phyloP scores from a whole-genome alignment of 805 yeast genomes.

The Cyberlindnera maclurae region DNA sequence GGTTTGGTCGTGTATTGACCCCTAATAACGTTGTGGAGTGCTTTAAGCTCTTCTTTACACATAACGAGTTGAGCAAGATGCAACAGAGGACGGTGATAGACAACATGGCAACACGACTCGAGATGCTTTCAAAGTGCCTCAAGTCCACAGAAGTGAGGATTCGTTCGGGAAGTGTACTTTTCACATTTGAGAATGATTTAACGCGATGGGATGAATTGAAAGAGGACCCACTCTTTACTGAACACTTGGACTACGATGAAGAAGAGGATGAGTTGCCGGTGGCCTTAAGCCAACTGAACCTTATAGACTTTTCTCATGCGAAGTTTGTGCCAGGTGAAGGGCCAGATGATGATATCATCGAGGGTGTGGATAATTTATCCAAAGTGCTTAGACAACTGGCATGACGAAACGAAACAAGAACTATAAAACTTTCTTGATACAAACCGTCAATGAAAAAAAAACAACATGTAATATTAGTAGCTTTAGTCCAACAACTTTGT shows the following conservation, averaged over 20 bases:
- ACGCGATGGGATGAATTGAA: slow-evolving; percentile 41
- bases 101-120: slow-evolving; percentile 52
- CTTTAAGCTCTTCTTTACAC: slow-evolving; percentile 39
- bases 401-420: neutral
- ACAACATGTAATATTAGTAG: neutral
- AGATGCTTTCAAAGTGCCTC: slow-evolving; percentile 58
- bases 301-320: slow-evolving; percentile 93
- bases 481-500: slow-evolving; percentile 67
- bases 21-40: slow-evolving; percentile 36
- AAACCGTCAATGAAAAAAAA: neutral
- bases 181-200: slow-evolving; percentile 65
- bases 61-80: slow-evolving; percentile 25
- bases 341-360: slow-evolving; percentile 61
- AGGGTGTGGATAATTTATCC: slow-evolving; percentile 65
- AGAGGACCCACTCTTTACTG: slow-evolving; percentile 34
- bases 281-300: slow-evolving; percentile 49
- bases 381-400: neutral
- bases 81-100: slow-evolving; percentile 33
- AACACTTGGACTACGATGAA: slow-evolving; percentile 27
- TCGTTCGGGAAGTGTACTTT: slow-evolving; percentile 64
- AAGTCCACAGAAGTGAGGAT: slow-evolving; percentile 55
- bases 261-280: slow-evolving; percentile 22
- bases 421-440: neutral
- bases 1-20: slow-evolving; percentile 60
- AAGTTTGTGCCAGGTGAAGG: slow-evolving; percentile 53